These are phyloP conservation scores for Leccinum imitatum DNA, from an alignment of 768 basidiomycete genomes.

Conservation along the genomic window DNA sequence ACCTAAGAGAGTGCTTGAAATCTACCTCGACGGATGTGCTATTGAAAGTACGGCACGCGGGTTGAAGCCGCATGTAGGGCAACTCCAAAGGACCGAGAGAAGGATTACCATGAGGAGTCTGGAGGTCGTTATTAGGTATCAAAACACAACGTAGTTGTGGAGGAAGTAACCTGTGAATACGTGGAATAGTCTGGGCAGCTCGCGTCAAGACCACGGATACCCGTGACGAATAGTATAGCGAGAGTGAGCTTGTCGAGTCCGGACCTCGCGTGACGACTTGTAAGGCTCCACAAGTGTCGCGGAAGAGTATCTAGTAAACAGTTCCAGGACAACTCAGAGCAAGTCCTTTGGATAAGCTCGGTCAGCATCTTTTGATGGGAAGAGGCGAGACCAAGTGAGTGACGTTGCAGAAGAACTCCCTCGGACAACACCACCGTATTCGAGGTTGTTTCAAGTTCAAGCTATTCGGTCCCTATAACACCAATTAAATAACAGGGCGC, in stretches of 20 bases:
- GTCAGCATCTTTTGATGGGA: slow-evolving; percentile 6
- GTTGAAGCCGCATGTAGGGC: slow-evolving; percentile 72
- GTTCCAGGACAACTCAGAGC: slow-evolving; percentile 3
- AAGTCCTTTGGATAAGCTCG: slow-evolving; percentile 9
- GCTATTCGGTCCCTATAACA: background rate
- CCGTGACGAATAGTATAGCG: slow-evolving; percentile 21
- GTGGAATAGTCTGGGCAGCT: slow-evolving; percentile 62
- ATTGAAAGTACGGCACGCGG: slow-evolving; percentile 72
- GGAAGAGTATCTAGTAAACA: slow-evolving; percentile 4
- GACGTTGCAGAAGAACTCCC: background rate
- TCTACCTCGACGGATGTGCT: slow-evolving; percentile 71
- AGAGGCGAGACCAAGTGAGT: background rate
- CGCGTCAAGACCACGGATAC: slow-evolving; percentile 23
- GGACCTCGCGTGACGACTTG: slow-evolving; percentile 16
- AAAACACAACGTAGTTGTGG: background rate
- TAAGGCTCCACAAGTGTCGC: slow-evolving; percentile 10
- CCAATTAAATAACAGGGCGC: background rate
- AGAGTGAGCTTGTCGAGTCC: slow-evolving; percentile 24
- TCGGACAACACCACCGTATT: background rate
- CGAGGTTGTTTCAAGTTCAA: no score
- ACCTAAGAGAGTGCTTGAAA: background rate
- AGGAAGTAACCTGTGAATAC: slow-evolving; percentile 49
- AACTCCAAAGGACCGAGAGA: slow-evolving; percentile 61
- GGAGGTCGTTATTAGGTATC: background rate
- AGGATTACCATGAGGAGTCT: slow-evolving; percentile 59